Evolutionary conservation across 805 yeast species (phyloP), one percentile per base, ranked within the genome.

Genomic region (Yamadazyma kitorensis): DNA sequence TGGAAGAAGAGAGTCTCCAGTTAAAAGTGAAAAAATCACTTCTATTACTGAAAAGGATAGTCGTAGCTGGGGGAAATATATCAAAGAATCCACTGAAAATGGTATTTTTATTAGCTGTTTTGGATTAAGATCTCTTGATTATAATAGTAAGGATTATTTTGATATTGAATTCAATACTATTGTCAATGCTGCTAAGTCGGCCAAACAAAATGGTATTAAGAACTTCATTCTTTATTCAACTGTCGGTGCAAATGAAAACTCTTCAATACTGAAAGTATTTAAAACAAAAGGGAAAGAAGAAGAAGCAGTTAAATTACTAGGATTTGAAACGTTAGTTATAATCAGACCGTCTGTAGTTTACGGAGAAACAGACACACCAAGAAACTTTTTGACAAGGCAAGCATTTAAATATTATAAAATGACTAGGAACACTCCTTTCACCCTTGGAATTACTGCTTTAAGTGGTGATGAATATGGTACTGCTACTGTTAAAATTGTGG

Each of bases 201-300:
- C 96, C 1, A 82, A 77, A 52, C 77, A 65, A 4, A 72, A 74
- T 2, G 93, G 93, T 0, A 77, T 76, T 44, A 70, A 73, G 26
- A 82, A 87, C 1, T 78, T 75, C 43, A 79, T 88, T 3, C 53
- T 88, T 10, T 72, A 88, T 4, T 78, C 88, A 2, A 64, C 88
- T 3, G 33, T 49, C 0, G 87, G 86, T n/a, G 86, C 95, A 0
- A 65, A 63, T 37, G 49, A 72, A 0, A n/a, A n/a, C n/a, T 44
- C 49, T 22, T 83, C 95, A 0, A 48, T 47, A 13, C 65, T 84
- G 24, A 70, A 79, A 4, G 87, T 86, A 48, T 34, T 75, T 27
- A 69, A 69, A 45, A 69, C 82, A 57, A 88, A 88, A 54, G 96
- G 95, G 17, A 74, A 79, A 33, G 65, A 83, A 30, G 96, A 88